Conservation (phyloP, 163 green algal genomes). For the Chlorella variabilis region DNA sequence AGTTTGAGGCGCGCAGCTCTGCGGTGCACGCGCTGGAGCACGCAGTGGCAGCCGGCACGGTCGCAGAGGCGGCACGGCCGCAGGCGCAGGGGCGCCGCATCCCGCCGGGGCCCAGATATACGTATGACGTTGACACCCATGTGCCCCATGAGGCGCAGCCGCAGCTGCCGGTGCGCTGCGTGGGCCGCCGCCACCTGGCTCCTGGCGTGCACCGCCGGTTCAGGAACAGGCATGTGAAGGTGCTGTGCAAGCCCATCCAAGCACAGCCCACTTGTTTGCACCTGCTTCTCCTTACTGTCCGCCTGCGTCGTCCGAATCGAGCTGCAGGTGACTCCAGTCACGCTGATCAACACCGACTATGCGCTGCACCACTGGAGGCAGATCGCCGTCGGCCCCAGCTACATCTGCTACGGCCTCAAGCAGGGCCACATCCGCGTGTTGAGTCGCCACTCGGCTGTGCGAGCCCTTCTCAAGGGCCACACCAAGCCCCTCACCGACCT, state of each 20-base stretch:
- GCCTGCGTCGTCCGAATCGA: no score
- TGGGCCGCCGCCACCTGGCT: no score
- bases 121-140: conserved; percentile 21
- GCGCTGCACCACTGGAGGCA: conserved; percentile 38
- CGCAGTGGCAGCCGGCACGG: conserved; percentile 23
- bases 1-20: conserved; percentile 41
- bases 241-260: no score
- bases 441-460: conserved; percentile 60
- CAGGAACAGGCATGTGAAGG: no score
- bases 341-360: conserved; percentile 71
- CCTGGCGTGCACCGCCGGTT: no score
- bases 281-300: no score
- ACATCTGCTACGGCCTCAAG: conserved; percentile 90
- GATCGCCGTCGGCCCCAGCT: conserved; percentile 80
- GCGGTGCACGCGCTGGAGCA: conserved; percentile 51
- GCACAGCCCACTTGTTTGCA: no score
- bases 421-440: conserved; percentile 83
- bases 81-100: conserved; percentile 13
- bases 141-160: conserved; percentile 22
- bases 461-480: conserved; percentile 84
- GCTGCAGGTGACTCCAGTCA: conserved; percentile 82
- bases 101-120: background rate
- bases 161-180: conserved; percentile 36
- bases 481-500: conserved; percentile 59
- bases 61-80: background rate